These are phyloP conservation scores for Nakataea oryzae DNA, from an alignment of 2,329 filamentous ascomycete species.

Conservation along the genomic window DNA sequence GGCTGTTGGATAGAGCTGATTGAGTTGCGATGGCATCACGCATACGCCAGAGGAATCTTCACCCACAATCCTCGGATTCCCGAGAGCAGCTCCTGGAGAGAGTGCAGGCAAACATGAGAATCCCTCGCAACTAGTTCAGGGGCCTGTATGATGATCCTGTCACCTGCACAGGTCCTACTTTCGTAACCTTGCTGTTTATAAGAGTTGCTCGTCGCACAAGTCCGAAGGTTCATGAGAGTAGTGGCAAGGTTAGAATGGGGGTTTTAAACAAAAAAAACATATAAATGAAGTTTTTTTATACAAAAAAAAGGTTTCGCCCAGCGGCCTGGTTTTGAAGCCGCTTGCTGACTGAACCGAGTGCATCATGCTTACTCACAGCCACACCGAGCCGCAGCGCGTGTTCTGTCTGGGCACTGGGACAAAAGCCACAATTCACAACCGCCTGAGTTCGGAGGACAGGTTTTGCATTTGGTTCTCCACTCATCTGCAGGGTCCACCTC, in stretches of 20 bases:
- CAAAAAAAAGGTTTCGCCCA: too few relatives aligned
- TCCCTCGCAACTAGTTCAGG: constrained; percentile 17
- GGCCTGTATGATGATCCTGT: neutral
- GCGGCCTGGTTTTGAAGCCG: neutral
- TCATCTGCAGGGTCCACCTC: neutral
- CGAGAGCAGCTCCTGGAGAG: constrained; percentile 35
- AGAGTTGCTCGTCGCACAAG: neutral
- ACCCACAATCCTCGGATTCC: constrained; percentile 30
- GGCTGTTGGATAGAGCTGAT: neutral
- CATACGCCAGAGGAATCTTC: constrained; percentile 30
- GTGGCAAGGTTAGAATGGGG: neutral
- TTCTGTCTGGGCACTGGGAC: too few relatives aligned
- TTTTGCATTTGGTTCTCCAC: neutral
- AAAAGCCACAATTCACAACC: neutral
- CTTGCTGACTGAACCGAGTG: too few relatives aligned
- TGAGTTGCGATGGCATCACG: neutral
- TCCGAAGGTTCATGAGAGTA: too few relatives aligned
- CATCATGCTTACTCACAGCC: neutral
- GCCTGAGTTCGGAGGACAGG: neutral
- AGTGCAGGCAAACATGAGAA: constrained; percentile 35
- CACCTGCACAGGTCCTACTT: neutral
- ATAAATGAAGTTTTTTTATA: too few relatives aligned
- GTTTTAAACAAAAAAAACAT: too few relatives aligned
- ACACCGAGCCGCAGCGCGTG: too few relatives aligned
- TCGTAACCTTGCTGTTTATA: neutral